phyloP scores from a whole-genome alignment of 129 eudicot species.

The Dittrichia graveolens region DNA sequence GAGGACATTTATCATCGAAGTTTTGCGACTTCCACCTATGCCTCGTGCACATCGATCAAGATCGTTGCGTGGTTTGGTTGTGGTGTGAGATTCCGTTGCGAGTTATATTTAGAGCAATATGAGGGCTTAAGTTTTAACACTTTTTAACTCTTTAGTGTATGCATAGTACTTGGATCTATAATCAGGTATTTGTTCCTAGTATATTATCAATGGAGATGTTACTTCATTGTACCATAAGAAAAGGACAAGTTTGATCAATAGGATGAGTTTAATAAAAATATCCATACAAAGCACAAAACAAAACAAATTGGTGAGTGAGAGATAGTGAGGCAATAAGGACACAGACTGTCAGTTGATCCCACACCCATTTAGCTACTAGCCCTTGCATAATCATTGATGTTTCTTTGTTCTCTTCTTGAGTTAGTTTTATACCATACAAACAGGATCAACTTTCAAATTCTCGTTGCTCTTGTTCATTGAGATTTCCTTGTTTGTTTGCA shows the following conservation, averaged over 20 bases:
- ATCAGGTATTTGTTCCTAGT: no score
- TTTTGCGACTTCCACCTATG: no score
- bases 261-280: background rate
- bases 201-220: slow-evolving; percentile 5
- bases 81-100: no score
- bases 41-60: no score
- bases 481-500: background rate
- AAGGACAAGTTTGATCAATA: background rate
- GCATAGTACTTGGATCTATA: no score
- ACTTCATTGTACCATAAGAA: slow-evolving; percentile 11
- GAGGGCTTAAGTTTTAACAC: no score
- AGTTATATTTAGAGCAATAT: no score
- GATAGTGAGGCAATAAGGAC: background rate
- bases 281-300: slow-evolving; percentile 23
- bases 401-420: slow-evolving; percentile 24
- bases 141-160: no score
- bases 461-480: slow-evolving; percentile 2
- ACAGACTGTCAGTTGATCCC: slow-evolving; percentile 17
- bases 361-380: slow-evolving; percentile 8
- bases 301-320: slow-evolving; percentile 16
- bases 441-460: background rate
- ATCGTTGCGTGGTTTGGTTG: no score
- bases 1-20: no score
- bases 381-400: background rate
- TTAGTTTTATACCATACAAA: background rate